Base-by-base conservation (phyloP, 306 rosid species). In the Prunus davidiana region DNA sequence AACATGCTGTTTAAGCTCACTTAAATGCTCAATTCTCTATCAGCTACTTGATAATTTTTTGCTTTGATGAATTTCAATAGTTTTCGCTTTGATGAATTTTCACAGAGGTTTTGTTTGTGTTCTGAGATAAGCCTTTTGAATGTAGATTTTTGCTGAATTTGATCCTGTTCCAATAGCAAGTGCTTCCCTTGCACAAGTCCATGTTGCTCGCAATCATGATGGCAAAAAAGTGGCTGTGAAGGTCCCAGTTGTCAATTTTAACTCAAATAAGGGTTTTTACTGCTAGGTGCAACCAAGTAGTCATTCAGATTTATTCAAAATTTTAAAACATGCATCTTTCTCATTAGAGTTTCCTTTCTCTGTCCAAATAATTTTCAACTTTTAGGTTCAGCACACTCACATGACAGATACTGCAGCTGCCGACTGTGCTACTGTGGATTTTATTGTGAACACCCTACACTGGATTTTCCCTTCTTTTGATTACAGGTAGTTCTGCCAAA, bases 131-230 rank as follows among this genome's bases (percentile, higher is more conserved):
- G 66, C 74, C 56, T 80, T 87, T 50, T 83, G 47, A 71, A 65
- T 83, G 92, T 83, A 95, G 99, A 70, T 95, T 55, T 95, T 88
- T 80, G 68, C 93, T 19, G 97, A 95, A 81, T 92, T 95, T 46
- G 91, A 92, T 74, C 93, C 91, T 62, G 81, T 81, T 76, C 99
- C 99, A 47, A 84, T 95, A 58, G 99, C 97, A 73, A 95, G 99
- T 76, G 99, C 97, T 68, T 95, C 99, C 69, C 99, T 95, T 78
- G 97, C 99, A 79, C 99, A 95, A 86, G 99, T 95, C 82, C 97
- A 95, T 73, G 86, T 90, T 71, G 97, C 99, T 58, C 82, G 84
- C 79, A 85, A 87, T 38, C 91, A 87, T 67, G 89, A 90, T 77
- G 97, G 99, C 57, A 78, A 92, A 78, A 95, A 90, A 90, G 99